Evolutionary conservation across 441 rosid species (phyloP).

Genomic region (Eruca vesicaria): DNA sequence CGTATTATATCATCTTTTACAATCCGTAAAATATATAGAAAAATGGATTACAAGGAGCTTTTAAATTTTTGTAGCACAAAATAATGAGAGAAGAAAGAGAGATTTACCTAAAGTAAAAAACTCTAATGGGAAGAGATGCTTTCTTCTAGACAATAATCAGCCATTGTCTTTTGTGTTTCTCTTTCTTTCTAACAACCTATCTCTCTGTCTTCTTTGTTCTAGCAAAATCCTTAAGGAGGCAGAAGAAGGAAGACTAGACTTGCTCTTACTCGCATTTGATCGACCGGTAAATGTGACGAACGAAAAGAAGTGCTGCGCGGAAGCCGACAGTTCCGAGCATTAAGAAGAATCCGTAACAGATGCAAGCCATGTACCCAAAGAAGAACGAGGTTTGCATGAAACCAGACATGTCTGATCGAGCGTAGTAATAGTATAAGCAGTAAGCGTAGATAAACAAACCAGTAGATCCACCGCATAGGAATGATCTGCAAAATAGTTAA

Average conservation of each 20-base stretch:
- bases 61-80: conserved; percentile 17
- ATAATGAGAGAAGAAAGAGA: conserved; percentile 25
- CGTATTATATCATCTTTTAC: conserved; percentile 14
- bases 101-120: conserved; percentile 7
- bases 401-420: conserved; percentile 24
- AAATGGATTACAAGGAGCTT: conserved; percentile 20
- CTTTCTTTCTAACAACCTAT: conserved; percentile 26
- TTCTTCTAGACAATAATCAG: conserved; percentile 9
- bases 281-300: conserved; percentile 36
- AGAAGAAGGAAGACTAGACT: not conserved
- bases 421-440: conserved; percentile 31
- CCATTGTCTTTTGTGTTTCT: conserved; percentile 10
- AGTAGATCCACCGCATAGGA: conserved; percentile 24
- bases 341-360: conserved; percentile 28
- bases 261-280: conserved; percentile 51
- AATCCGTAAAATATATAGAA: conserved; percentile 20
- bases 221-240: conserved; percentile 13
- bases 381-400: conserved; percentile 32
- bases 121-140: conserved; percentile 10
- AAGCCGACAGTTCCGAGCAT: conserved; percentile 27
- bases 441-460: conserved; percentile 24
- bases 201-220: conserved; percentile 26
- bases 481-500: not conserved
- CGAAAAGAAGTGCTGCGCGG: conserved; percentile 18
- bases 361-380: conserved; percentile 32